Conservation (phyloP, 208 protist species). For the Zelonia costaricensis region DNA sequence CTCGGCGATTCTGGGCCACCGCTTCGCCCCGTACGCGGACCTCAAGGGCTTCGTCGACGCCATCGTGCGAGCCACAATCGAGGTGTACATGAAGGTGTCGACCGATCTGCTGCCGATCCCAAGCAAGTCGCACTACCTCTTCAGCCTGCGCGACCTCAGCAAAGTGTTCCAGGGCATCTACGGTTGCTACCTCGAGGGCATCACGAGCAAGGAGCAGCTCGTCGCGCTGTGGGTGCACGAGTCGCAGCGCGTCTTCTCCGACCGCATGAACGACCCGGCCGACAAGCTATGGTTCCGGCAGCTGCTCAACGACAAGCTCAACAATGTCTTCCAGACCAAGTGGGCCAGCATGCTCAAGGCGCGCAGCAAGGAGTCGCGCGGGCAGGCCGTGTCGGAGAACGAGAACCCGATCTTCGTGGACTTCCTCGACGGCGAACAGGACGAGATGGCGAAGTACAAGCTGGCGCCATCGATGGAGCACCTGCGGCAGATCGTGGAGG, state of each 20-base stretch:
- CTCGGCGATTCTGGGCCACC: constrained; percentile 91
- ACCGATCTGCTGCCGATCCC: constrained; percentile 96
- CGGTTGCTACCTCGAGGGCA: constrained; percentile 84
- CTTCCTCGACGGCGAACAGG: constrained; percentile 93
- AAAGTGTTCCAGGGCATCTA: constrained; percentile 98
- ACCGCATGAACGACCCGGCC: constrained; percentile 94
- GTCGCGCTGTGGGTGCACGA: constrained; percentile 98
- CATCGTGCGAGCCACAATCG: constrained; percentile 94
- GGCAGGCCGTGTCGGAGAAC: constrained; percentile 50
- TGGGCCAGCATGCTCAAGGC: constrained; percentile 93
- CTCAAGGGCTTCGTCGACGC: constrained; percentile 91
- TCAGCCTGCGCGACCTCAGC: constrained; percentile 97
- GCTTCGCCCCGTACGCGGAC: constrained; percentile 93
- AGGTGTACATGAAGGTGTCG: constrained; percentile 94
- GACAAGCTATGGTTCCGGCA: constrained; percentile 95
- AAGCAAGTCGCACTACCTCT: constrained; percentile 98
- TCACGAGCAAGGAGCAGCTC: constrained; percentile 94
- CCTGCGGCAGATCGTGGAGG: constrained; percentile 92
- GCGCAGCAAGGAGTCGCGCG: constrained; percentile 52
- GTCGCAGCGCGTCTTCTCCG: constrained; percentile 96
- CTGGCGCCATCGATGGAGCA: constrained; percentile 90
- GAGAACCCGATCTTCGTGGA: constrained; percentile 95
- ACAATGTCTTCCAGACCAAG: constrained; percentile 91
- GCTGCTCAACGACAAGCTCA: constrained; percentile 92
- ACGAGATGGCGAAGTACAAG: constrained; percentile 95